Percentiles rank a stretch among this genome's conserved stretches.
phyloP scores from a whole-genome alignment of 495 filamentous ascomycete genomes.

The Thermothielavioides terrestris region DNA sequence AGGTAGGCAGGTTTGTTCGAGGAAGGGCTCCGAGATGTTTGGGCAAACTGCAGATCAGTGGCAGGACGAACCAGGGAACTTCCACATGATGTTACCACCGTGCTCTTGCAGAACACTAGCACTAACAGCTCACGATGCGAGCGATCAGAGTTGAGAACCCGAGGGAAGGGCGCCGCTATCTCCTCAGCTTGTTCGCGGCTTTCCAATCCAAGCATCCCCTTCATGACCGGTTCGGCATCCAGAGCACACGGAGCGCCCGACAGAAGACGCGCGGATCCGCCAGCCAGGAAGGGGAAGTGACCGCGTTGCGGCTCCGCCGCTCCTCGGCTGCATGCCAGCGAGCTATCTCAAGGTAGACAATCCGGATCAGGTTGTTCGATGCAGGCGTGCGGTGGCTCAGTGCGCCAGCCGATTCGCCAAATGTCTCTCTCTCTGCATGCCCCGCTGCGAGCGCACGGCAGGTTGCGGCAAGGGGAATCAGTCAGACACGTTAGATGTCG shows the following conservation, averaged over 20 bases:
- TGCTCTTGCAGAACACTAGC: too few species aligned
- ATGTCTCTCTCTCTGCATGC: neutral
- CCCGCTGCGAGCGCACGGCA: neutral
- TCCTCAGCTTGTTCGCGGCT: neutral
- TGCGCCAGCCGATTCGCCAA: constrained; percentile 1
- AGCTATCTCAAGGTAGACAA: neutral
- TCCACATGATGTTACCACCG: too few species aligned
- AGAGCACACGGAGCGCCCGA: too few species aligned
- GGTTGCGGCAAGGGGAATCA: constrained; percentile 2
- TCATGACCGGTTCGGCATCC: too few species aligned
- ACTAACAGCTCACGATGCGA: too few species aligned
- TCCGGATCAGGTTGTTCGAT: neutral
- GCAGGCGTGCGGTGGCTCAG: neutral
- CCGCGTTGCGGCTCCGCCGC: neutral
- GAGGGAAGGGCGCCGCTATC: neutral
- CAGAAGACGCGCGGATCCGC: neutral
- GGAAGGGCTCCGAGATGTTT: too few species aligned
- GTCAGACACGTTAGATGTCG: neutral
- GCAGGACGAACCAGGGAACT: too few species aligned
- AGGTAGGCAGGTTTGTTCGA: too few species aligned
- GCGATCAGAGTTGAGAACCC: too few species aligned
- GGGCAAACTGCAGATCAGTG: too few species aligned
- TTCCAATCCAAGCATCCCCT: too few species aligned
- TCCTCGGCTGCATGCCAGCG: neutral
- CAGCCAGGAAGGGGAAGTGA: neutral